Evolutionary conservation across 2,329 filamentous ascomycete genomes (phyloP).

Genomic region (Alternaria gansuensis): DNA sequence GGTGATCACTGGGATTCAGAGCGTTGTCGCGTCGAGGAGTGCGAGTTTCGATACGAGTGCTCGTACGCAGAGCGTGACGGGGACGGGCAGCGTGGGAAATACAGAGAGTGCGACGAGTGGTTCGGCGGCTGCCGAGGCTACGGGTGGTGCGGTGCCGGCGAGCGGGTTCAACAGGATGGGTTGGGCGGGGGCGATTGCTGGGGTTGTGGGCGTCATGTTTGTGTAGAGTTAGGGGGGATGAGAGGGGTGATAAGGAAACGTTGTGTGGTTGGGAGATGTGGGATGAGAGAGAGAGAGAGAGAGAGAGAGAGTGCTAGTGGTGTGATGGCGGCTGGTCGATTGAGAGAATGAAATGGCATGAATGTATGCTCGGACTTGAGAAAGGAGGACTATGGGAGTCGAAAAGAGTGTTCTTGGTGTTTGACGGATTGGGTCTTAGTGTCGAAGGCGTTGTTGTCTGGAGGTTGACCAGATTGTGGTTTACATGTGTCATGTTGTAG

Average conservation of each 20-base stretch:
- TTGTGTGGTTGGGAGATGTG: background rate
- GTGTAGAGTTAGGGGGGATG: constrained; percentile 9
- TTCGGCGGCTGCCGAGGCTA: background rate
- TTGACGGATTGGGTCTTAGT: background rate
- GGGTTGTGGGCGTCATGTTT: constrained; percentile 32
- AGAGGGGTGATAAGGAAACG: too few species aligned
- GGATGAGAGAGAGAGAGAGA: too few species aligned
- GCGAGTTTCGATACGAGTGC: constrained; percentile 5
- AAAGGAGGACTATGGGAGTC: background rate
- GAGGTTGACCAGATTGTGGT: background rate
- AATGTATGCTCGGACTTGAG: background rate
- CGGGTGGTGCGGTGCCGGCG: constrained; percentile 6
- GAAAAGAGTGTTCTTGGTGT: background rate
- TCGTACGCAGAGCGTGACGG: background rate
- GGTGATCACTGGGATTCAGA: constrained; percentile 10
- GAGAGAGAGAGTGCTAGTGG: background rate
- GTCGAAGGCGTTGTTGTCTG: background rate
- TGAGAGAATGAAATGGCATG: background rate
- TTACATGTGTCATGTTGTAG: background rate
- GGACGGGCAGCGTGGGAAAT: background rate
- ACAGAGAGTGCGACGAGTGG: constrained; percentile 9
- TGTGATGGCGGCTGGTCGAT: background rate
- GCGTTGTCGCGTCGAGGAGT: constrained; percentile 6
- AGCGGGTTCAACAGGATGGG: constrained; percentile 24
- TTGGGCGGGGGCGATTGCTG: constrained; percentile 27